Conservation (phyloP, 352 stramenopile species). For the Pythium sp. region DNA sequence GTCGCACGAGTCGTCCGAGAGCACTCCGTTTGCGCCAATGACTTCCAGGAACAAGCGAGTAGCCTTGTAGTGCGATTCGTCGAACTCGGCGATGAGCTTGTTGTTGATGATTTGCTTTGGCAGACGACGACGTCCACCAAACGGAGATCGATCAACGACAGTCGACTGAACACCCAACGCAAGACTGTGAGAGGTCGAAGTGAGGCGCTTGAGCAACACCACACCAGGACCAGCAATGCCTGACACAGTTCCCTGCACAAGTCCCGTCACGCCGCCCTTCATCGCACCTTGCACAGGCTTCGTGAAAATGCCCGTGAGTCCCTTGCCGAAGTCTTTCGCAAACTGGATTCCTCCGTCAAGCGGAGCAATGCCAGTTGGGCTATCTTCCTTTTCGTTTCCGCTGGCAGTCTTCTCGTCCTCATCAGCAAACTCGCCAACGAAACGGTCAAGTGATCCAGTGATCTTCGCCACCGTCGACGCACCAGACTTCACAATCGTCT, state of each 20-base stretch:
- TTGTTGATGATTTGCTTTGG: slow-evolving; percentile 69
- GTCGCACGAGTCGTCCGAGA: slow-evolving; percentile 77
- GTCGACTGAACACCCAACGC: slow-evolving; percentile 78
- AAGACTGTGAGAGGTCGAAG: slow-evolving; percentile 80
- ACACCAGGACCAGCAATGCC: slow-evolving; percentile 80
- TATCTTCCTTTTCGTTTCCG: slow-evolving; percentile 26
- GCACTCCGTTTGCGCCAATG: slow-evolving; percentile 61
- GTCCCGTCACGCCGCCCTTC: slow-evolving; percentile 69
- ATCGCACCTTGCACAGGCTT: slow-evolving; percentile 85
- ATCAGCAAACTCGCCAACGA: slow-evolving; percentile 78
- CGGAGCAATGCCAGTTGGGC: slow-evolving; percentile 38
- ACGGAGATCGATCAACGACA: slow-evolving; percentile 73
- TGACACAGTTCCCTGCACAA: slow-evolving; percentile 75
- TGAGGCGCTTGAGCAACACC: slow-evolving; percentile 78
- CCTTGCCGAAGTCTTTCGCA: slow-evolving; percentile 81
- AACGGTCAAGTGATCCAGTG: slow-evolving; percentile 81
- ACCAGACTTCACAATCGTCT: slow-evolving; percentile 79
- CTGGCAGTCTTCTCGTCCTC: slow-evolving; percentile 29
- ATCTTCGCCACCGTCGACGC: slow-evolving; percentile 80
- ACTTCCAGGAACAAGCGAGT: slow-evolving; percentile 65
- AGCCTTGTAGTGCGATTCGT: slow-evolving; percentile 58
- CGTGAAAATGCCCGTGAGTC: slow-evolving; percentile 83
- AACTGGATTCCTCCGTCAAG: slow-evolving; percentile 61
- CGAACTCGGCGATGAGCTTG: slow-evolving; percentile 63
- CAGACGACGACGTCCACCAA: slow-evolving; percentile 68